phyloP scores from a whole-genome alignment of 495 filamentous ascomycete species.

The Penicillium salamii region DNA sequence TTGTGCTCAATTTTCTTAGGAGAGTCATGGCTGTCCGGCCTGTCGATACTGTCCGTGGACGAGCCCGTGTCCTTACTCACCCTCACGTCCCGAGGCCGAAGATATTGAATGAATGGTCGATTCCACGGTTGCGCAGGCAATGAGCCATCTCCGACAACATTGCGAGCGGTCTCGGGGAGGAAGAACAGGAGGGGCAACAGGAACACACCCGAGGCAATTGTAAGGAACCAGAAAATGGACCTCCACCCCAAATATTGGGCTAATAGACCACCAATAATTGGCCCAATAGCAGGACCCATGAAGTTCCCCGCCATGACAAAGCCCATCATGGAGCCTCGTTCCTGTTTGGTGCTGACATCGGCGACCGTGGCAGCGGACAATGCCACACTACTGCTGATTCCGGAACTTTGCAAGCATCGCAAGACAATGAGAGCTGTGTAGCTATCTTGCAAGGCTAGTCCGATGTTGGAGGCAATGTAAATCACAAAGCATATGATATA shows the following conservation, averaged over 20 bases:
- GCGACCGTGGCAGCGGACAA: slow-evolving; percentile 40
- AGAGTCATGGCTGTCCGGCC: neutral
- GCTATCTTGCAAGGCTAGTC: slow-evolving; percentile 43
- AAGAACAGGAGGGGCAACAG: slow-evolving; percentile 31
- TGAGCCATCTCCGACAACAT: slow-evolving; percentile 48
- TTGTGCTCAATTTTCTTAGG: slow-evolving; percentile 7
- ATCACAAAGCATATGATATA: slow-evolving; percentile 47
- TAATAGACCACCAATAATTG: slow-evolving; percentile 64
- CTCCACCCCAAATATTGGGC: slow-evolving; percentile 66
- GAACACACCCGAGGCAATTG: slow-evolving; percentile 52
- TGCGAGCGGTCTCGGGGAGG: slow-evolving; percentile 45
- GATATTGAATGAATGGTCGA: slow-evolving; percentile 23
- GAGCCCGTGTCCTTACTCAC: neutral
- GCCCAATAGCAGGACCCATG: slow-evolving; percentile 53
- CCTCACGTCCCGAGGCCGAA: slow-evolving; percentile 9
- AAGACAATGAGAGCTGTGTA: slow-evolving; percentile 49
- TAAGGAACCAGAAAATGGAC: slow-evolving; percentile 72
- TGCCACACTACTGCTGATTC: slow-evolving; percentile 45
- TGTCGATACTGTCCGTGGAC: neutral
- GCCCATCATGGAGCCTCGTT: slow-evolving; percentile 46
- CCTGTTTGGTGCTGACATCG: slow-evolving; percentile 37
- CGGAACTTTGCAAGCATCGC: slow-evolving; percentile 48
- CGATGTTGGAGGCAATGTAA: slow-evolving; percentile 48
- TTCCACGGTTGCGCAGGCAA: slow-evolving; percentile 37
- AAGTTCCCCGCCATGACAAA: slow-evolving; percentile 29